Conservation (phyloP, 2,329 filamentous ascomycete species). For the Scedosporium apiospermum region DNA sequence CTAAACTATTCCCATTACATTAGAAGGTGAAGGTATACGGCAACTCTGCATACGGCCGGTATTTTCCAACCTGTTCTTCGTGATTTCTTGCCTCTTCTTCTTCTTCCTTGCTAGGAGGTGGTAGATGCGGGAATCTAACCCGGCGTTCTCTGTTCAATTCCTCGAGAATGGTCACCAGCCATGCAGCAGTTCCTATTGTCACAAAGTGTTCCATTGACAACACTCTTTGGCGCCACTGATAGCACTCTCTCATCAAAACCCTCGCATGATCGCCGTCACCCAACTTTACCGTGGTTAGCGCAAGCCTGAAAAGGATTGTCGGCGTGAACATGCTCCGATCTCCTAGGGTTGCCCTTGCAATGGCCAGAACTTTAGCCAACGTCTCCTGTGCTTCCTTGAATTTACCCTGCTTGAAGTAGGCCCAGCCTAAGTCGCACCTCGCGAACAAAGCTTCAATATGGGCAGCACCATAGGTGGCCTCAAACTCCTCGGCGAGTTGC, state of each 20-base stretch:
- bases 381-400: slow-evolving; percentile 22
- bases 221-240: neutral
- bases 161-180: neutral
- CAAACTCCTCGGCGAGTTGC: slow-evolving; percentile 2
- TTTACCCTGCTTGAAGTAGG: slow-evolving; percentile 17
- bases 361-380: slow-evolving; percentile 17
- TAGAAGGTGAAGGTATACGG: neutral
- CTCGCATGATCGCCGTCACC: neutral
- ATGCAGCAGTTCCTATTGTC: neutral
- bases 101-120: neutral
- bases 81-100: neutral
- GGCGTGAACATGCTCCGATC: neutral
- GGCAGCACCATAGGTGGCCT: neutral
- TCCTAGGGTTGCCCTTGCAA: neutral
- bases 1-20: neutral
- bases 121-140: neutral
- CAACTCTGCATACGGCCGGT: neutral
- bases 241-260: neutral
- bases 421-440: slow-evolving; percentile 2
- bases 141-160: neutral
- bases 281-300: neutral
- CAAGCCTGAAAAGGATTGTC: neutral
- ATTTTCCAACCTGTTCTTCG: neutral
- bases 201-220: neutral
- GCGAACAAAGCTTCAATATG: slow-evolving; percentile 3